phyloP scores from a whole-genome alignment of 495 filamentous ascomycete species.

The Aspergillus baeticus region DNA sequence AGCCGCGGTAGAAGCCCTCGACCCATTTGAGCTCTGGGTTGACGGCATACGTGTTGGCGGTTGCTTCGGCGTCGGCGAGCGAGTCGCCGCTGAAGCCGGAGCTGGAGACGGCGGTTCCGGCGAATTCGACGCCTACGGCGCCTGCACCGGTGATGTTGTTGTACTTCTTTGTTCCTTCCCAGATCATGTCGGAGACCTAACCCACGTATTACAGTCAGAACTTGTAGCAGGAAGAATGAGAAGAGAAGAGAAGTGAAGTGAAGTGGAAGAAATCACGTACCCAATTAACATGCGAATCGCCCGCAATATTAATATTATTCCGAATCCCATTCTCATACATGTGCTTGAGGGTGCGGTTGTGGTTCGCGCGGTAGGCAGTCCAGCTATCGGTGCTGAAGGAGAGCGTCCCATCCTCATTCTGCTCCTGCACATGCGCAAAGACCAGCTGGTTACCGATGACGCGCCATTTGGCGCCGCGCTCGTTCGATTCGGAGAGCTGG shows the following conservation, averaged over 20 bases:
- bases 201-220: no score
- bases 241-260: background rate
- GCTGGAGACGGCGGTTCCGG: slow-evolving; percentile 59
- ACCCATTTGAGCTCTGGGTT: slow-evolving; percentile 67
- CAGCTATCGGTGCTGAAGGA: slow-evolving; percentile 19
- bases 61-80: slow-evolving; percentile 37
- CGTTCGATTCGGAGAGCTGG: slow-evolving; percentile 46
- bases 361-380: slow-evolving; percentile 63
- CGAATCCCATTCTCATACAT: slow-evolving; percentile 60
- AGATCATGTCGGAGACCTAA: slow-evolving; percentile 59
- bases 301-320: slow-evolving; percentile 67
- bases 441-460: slow-evolving; percentile 64
- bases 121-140: slow-evolving; percentile 65
- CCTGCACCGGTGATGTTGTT: slow-evolving; percentile 55
- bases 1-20: slow-evolving; percentile 66
- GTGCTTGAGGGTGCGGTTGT: slow-evolving; percentile 59
- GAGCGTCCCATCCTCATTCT: slow-evolving; percentile 6
- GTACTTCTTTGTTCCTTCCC: slow-evolving; percentile 57
- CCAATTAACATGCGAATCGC: slow-evolving; percentile 62
- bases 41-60: slow-evolving; percentile 36
- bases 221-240: no score
- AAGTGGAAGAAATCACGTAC: slow-evolving; percentile 11
- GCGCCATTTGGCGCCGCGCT: slow-evolving; percentile 52
- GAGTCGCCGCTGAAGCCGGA: slow-evolving; percentile 47
- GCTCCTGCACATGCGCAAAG: slow-evolving; percentile 35